Conservation (phyloP, 306 rosid genomes). For the Datisca glomerata region DNA sequence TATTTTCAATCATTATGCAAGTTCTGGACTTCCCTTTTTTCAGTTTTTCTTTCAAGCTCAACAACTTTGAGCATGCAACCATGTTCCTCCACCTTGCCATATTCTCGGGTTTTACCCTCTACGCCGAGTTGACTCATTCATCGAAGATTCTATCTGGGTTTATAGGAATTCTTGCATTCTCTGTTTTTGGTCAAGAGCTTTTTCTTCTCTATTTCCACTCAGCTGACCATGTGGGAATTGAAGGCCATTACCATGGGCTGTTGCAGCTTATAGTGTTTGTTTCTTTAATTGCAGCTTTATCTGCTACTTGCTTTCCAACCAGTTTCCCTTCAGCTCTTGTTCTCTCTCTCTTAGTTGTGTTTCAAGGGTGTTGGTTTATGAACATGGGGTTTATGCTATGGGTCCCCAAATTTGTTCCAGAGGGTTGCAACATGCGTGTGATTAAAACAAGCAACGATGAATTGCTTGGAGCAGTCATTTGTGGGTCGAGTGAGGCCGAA, state of each 20-base stretch:
- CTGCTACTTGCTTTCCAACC: conserved; percentile 47
- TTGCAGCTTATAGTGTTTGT: conserved; percentile 64
- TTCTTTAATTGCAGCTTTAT: conserved; percentile 38
- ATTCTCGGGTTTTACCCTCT: conserved; percentile 65
- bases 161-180: conserved; percentile 50
- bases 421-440: conserved; percentile 42
- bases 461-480: conserved; percentile 52
- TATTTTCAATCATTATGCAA: conserved; percentile 48
- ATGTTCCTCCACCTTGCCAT: conserved; percentile 80
- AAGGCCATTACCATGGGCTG: conserved; percentile 89
- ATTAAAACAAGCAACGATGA: conserved; percentile 14
- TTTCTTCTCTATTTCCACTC: conserved; percentile 88
- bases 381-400: conserved; percentile 78
- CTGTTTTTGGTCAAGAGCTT: conserved; percentile 75
- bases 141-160: conserved; percentile 44
- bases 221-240: conserved; percentile 78
- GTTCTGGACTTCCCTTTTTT: conserved; percentile 53
- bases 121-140: conserved; percentile 43
- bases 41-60: conserved; percentile 43
- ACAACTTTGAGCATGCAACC: conserved; percentile 80
- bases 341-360: conserved; percentile 55
- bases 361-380: conserved; percentile 92
- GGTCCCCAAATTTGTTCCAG: conserved; percentile 53
- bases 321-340: conserved; percentile 62
- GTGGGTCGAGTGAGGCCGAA: conserved; percentile 48